Conservation (phyloP, 768 basidiomycete species). For the Lepiota brunneoincarnata region DNA sequence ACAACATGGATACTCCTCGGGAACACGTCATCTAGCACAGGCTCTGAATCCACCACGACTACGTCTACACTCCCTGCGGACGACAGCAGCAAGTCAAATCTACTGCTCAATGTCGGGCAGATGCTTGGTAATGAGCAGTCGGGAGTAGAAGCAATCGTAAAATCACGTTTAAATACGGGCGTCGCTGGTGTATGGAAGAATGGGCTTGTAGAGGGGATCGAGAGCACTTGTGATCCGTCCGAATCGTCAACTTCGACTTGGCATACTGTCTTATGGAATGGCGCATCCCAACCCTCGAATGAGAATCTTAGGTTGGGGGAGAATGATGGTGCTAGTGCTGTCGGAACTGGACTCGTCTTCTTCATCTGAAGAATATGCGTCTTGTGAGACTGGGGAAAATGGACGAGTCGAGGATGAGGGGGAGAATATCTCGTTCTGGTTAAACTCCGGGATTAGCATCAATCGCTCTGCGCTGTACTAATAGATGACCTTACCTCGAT, state of each 20-base stretch:
- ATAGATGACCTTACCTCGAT: constrained; percentile 6
- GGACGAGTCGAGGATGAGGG: constrained; percentile 4
- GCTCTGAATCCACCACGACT: not conserved
- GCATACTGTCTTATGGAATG: not conserved
- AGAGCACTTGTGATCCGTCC: constrained; percentile 33
- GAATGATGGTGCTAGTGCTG: constrained; percentile 6
- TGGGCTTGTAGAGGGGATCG: constrained; percentile 34
- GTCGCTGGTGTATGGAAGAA: constrained; percentile 30
- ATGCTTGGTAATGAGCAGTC: constrained; percentile 23
- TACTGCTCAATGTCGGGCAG: constrained; percentile 18
- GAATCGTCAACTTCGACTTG: constrained; percentile 17
- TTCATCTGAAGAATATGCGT: not conserved
- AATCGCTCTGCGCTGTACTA: too few species aligned
- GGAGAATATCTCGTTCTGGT: constrained; percentile 3
- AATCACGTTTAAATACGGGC: constrained; percentile 23
- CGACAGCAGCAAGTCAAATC: constrained; percentile 6
- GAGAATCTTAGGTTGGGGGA: constrained; percentile 10
- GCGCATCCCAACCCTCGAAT: constrained; percentile 13
- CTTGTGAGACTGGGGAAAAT: not conserved
- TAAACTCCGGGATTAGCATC: not conserved
- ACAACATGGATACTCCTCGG: not conserved
- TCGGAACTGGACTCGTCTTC: constrained; percentile 8
- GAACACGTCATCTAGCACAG: not conserved
- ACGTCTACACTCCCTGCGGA: not conserved
- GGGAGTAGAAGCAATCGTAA: constrained; percentile 28